phyloP scores from a whole-genome alignment of 306 rosid species.

The Castanea crenata region DNA sequence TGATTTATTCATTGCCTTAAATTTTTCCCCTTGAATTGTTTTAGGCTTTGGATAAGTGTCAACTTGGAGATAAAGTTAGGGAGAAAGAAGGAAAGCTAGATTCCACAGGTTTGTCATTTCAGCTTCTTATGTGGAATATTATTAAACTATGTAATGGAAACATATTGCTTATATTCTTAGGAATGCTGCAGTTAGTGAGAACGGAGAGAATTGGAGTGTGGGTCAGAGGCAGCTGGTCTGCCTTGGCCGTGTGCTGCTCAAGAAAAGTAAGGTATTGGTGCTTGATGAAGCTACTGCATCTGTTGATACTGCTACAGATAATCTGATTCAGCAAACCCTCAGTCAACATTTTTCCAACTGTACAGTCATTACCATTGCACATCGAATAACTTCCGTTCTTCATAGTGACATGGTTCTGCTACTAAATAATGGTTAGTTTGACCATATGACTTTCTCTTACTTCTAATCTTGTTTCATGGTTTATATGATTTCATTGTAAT shows the following conservation, averaged over 20 bases:
- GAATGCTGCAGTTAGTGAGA: constrained; percentile 59
- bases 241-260: constrained; percentile 83
- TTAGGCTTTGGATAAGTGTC: constrained; percentile 84
- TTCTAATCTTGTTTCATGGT: background rate
- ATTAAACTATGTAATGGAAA: background rate
- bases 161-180: constrained; percentile 10
- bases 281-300: constrained; percentile 97
- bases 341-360: constrained; percentile 59
- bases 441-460: background rate
- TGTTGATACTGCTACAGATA: constrained; percentile 89
- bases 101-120: constrained; percentile 51
- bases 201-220: constrained; percentile 97
- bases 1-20: background rate
- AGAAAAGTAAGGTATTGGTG: constrained; percentile 74
- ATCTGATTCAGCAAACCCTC: constrained; percentile 76
- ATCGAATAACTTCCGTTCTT: constrained; percentile 79
- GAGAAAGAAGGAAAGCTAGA: constrained; percentile 82
- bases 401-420: constrained; percentile 81
- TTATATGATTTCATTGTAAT: constrained; percentile 2
- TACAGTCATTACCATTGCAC: constrained; percentile 78
- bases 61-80: constrained; percentile 85
- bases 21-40: constrained; percentile 26
- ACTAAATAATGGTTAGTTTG: constrained; percentile 59
- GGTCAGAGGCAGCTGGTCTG: constrained; percentile 95
- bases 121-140: background rate